phyloP scores from a whole-genome alignment of 139 green algal species.

The Chlorella sp. region DNA sequence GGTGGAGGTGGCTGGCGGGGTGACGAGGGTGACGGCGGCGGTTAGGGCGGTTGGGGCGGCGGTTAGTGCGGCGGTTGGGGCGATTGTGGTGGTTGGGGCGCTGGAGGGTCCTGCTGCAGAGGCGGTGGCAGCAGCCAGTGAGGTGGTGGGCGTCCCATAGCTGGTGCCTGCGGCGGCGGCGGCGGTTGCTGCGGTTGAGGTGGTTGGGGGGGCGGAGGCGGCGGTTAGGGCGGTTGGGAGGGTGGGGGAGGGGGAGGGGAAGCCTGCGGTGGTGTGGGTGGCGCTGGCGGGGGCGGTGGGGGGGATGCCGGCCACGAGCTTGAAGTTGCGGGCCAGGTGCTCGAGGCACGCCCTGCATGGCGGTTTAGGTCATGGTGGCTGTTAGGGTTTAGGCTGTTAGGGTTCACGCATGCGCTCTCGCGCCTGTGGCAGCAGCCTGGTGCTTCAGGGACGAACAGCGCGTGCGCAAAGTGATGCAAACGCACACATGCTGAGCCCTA shows the following conservation, averaged over 20 bases:
- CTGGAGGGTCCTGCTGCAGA: too few relatives aligned
- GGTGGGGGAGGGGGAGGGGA: background rate
- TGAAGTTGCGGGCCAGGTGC: slow-evolving; percentile 31
- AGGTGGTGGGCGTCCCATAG: too few relatives aligned
- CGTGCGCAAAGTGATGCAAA: background rate
- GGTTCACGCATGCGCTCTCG: slow-evolving; percentile 20
- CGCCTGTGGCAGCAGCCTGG: background rate
- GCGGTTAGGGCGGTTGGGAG: background rate
- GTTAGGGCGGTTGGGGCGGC: too few relatives aligned
- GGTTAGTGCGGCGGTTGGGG: too few relatives aligned
- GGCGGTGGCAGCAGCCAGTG: too few relatives aligned
- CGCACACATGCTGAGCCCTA: background rate
- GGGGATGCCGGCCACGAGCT: background rate
- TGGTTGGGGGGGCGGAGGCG: background rate
- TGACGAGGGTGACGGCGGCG: too few relatives aligned
- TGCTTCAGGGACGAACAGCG: background rate
- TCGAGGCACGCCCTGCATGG: slow-evolving; percentile 18
- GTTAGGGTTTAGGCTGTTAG: too few relatives aligned
- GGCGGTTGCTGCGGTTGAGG: background rate
- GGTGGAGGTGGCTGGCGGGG: too few relatives aligned
- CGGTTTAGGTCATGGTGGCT: too few relatives aligned
- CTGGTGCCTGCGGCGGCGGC: background rate
- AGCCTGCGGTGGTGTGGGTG: background rate
- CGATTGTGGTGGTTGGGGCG: too few relatives aligned
- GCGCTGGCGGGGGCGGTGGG: background rate